Evolutionary conservation across 2,329 filamentous ascomycete species (phyloP), one percentile per base, ranked within the genome.

Genomic region (Colletotrichum sp.): DNA sequence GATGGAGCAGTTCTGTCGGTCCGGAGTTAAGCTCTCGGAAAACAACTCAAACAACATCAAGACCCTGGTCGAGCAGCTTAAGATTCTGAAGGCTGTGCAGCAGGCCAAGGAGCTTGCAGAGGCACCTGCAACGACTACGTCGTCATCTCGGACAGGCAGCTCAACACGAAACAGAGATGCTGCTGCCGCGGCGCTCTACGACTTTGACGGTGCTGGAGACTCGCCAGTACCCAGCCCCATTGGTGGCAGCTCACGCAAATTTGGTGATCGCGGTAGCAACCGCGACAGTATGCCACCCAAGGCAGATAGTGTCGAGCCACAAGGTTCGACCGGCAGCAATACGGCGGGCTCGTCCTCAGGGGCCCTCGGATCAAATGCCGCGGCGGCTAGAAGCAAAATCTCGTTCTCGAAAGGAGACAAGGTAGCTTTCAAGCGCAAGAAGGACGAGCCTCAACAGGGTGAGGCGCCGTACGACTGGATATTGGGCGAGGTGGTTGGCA

Each of bases 401-500:
- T 85, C 88, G 16, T 93, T 93, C 78, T 85, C 87, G 74, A 90
- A 91, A 78, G 90, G 90, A n/a, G 91, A 93, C 77, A 89, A 92
- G 74, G 92, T 94, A 7, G 92, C 92, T 1, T 94, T 93, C 84
- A 92, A 91, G 79, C 90, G 91, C 2, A 93, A 92, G 80, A 84
- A 86, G 25, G 81, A 85, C 9, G 84, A 78, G 55, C 77, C 77
- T 83, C 75, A 86, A 84, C 66, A 85, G 82, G 78, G 88, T 87
- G 82, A 90, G 82, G 81, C 86, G 84, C 79, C 80, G 25, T 81
- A 84, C 5, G 93, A 94, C 78, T 94, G 92, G 88, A 96, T 96
- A 71, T 90, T 96, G 64, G 95, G 94, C 66, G 93, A 94, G 75
- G 95, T 96, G 67, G 93, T 94, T 76, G 91, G 91, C 68, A 93